A percentile compares a stretch with the other conserved stretches of the same genome.
Conservation (phyloP, 148 eudicot species). For the Vaccinium macrocarpon region DNA sequence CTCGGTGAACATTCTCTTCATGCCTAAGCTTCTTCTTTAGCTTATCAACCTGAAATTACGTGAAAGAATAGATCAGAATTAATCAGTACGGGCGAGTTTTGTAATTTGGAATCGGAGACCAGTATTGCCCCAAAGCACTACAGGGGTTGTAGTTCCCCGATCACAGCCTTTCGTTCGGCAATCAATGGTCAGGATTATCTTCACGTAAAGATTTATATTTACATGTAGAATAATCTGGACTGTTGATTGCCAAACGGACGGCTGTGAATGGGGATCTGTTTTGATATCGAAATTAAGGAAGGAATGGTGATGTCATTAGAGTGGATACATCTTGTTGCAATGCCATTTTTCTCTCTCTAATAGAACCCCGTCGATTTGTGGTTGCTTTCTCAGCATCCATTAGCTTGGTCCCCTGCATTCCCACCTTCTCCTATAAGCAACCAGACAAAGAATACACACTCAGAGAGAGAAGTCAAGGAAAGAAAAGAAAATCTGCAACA, state of each 20-base stretch:
- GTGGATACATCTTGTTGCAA: slow-evolving; percentile 62
- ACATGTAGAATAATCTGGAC: too few species aligned
- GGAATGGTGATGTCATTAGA: background rate
- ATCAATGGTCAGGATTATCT: too few species aligned
- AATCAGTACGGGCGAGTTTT: background rate
- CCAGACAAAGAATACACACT: slow-evolving; percentile 29
- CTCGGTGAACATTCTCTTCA: slow-evolving; percentile 80
- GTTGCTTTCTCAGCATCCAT: slow-evolving; percentile 43
- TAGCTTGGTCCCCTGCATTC: slow-evolving; percentile 34
- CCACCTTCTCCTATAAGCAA: slow-evolving; percentile 34
- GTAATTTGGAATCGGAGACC: too few species aligned
- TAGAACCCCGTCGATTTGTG: slow-evolving; percentile 31
- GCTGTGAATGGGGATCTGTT: background rate
- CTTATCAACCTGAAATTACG: slow-evolving; percentile 63
- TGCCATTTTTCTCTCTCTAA: slow-evolving; percentile 56
- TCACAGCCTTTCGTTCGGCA: too few species aligned
- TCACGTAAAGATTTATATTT: too few species aligned
- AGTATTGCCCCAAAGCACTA: too few species aligned
- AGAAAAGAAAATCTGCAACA: slow-evolving; percentile 5
- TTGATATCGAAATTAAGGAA: background rate
- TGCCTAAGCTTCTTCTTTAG: slow-evolving; percentile 72
- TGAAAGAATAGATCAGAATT: background rate
- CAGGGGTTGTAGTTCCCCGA: too few species aligned
- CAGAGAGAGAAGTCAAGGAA: slow-evolving; percentile 22
- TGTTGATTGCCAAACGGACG: too few species aligned